These are phyloP conservation scores for Ricinus communis DNA, from an alignment of 345 rosid species.

Conservation along the genomic window DNA sequence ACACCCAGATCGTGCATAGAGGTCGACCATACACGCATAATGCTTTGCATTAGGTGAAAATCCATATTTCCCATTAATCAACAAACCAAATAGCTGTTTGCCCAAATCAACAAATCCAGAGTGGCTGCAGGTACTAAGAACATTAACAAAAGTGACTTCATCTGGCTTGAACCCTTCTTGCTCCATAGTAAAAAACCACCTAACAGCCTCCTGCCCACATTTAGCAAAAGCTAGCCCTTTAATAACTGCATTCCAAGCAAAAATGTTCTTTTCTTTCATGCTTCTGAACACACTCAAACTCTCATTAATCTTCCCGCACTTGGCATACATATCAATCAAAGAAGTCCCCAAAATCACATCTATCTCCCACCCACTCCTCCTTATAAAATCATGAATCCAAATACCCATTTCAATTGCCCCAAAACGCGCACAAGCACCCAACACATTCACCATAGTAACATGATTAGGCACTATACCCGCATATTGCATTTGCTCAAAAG, in stretches of 20 bases:
- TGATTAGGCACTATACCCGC: slow-evolving; percentile 48
- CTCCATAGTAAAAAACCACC: slow-evolving; percentile 46
- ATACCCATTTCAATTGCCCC: slow-evolving; percentile 53
- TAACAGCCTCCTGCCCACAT: slow-evolving; percentile 47
- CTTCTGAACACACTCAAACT: slow-evolving; percentile 38
- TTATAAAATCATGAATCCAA: slow-evolving; percentile 54
- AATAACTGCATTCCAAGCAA: slow-evolving; percentile 52
- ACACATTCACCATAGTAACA: slow-evolving; percentile 59
- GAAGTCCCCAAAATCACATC: slow-evolving; percentile 57
- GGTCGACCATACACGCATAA: slow-evolving; percentile 50
- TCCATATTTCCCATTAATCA: slow-evolving; percentile 45
- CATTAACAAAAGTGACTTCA: slow-evolving; percentile 46
- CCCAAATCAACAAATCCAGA: slow-evolving; percentile 48
- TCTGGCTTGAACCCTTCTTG: slow-evolving; percentile 41
- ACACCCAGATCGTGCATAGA: slow-evolving; percentile 41
- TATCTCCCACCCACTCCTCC: slow-evolving; percentile 47
- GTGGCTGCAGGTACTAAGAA: slow-evolving; percentile 55
- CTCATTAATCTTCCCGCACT: slow-evolving; percentile 50
- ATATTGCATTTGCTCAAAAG: slow-evolving; percentile 53
- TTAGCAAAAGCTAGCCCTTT: slow-evolving; percentile 50
- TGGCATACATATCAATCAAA: slow-evolving; percentile 51
- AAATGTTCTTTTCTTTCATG: slow-evolving; percentile 49
- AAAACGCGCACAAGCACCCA: slow-evolving; percentile 43
- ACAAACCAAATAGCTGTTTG: slow-evolving; percentile 37
- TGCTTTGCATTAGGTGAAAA: slow-evolving; percentile 45